These are phyloP conservation scores for Phytopythium mirpurense DNA, from an alignment of 352 stramenopile genomes.

Conservation along the genomic window DNA sequence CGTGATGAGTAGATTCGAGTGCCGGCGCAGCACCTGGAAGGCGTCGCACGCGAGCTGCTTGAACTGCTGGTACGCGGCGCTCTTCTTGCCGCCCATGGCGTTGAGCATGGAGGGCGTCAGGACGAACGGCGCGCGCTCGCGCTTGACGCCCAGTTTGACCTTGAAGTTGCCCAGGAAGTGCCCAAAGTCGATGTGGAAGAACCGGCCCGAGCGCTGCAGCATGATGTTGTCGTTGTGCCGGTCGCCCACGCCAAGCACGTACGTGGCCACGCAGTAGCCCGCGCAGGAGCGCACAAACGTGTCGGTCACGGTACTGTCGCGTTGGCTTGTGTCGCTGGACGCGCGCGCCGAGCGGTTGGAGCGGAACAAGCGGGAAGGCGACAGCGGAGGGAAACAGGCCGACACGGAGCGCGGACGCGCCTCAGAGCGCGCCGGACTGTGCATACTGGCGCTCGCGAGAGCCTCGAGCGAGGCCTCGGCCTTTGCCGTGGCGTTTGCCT, in stretches of 20 bases:
- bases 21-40: slow-evolving; percentile 60
- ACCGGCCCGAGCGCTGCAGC: slow-evolving; percentile 89
- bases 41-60: slow-evolving; percentile 54
- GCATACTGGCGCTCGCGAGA: slow-evolving; percentile 3
- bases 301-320: slow-evolving; percentile 58
- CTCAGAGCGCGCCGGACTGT: slow-evolving; percentile 11
- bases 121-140: slow-evolving; percentile 89
- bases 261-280: slow-evolving; percentile 92
- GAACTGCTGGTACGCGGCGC: slow-evolving; percentile 73
- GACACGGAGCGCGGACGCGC: slow-evolving; percentile 22
- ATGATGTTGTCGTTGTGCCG: slow-evolving; percentile 96
- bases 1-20: slow-evolving; percentile 83
- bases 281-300: slow-evolving; percentile 89
- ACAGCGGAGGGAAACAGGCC: slow-evolving; percentile 46
- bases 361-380: slow-evolving; percentile 17
- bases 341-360: background rate
- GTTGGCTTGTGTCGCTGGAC: slow-evolving; percentile 1
- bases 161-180: slow-evolving; percentile 96
- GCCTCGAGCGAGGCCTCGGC: slow-evolving; percentile 1
- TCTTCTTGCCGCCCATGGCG: slow-evolving; percentile 77
- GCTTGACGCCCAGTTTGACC: slow-evolving; percentile 88
- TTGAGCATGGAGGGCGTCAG: slow-evolving; percentile 89
- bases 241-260: slow-evolving; percentile 92
- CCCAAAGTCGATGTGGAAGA: slow-evolving; percentile 97
- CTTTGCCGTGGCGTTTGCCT: slow-evolving; percentile 7